Base-by-base conservation (phyloP, 352 stramenopile species). In the Globisporangium paddicum region DNA sequence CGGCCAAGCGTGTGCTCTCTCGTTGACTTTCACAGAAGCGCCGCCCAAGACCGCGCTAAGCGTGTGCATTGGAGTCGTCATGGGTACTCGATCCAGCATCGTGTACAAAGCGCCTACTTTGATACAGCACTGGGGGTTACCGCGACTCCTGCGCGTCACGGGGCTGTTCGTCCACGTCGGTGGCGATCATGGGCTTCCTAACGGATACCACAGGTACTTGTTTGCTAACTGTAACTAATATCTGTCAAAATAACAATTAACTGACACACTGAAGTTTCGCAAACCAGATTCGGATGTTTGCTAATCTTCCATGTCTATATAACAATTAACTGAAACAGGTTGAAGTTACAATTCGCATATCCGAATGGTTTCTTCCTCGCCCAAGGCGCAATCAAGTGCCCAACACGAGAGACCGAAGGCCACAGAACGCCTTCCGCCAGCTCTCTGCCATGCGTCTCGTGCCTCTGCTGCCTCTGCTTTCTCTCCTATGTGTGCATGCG, bases 161-260 rank as follows among this genome's bases (percentile, higher is more conserved):
- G 72, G 69, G 2, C 79, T 79, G 30, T 70, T 89, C 48, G 45
- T 87, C 79, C 18, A 74, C 71, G 44, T 89, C 82, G 1, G 68
- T 89, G 44, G 76, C 75, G 5, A 62, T 79, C 55, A 83, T 89
- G 73, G 82, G 82, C 28, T 89, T 87, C 40, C 72, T 87, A n/a
- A 69, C 79, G 8, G n/a, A n/a, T n/a, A n/a, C n/a, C n/a, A n/a
- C n/a, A n/a, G n/a, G n/a, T n/a, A n/a, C n/a, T n/a, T n/a, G n/a
- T n/a, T n/a, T n/a, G n/a, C n/a, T n/a, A n/a, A n/a, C n/a, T n/a
- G n/a, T n/a, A n/a, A n/a, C n/a, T n/a, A n/a, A n/a, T n/a, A n/a
- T n/a, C n/a, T n/a, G n/a, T n/a, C n/a, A n/a, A n/a, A n/a, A n/a
- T n/a, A n/a, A n/a, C n/a, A n/a, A n/a, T n/a, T n/a, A n/a, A n/a